Conservation (phyloP, 2,329 filamentous ascomycete species). For the Sclerotinia glacialis region DNA sequence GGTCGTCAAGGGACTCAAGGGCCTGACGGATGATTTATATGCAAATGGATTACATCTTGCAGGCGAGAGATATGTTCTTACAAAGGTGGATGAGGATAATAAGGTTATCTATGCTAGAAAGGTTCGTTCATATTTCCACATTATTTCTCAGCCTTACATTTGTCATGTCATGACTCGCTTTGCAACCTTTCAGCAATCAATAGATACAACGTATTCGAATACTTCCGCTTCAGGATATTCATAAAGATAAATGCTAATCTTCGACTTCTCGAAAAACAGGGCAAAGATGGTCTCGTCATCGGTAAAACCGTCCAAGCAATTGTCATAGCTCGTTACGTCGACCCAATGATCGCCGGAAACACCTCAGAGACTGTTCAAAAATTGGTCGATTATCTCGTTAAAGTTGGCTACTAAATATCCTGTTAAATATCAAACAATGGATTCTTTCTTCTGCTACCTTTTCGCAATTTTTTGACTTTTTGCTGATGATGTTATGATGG, state of each 20-base stretch:
- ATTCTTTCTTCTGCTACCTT: constrained; percentile 5
- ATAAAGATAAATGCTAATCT: constrained; percentile 11
- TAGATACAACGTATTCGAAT: neutral
- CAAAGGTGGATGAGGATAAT: constrained; percentile 72
- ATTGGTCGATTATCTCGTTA: constrained; percentile 83
- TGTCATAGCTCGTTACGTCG: constrained; percentile 82
- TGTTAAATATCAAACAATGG: constrained; percentile 29
- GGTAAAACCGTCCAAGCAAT: constrained; percentile 87
- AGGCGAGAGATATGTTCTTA: constrained; percentile 74
- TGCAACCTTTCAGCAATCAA: neutral
- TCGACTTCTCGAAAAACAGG: constrained; percentile 46
- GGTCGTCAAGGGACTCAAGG: constrained; percentile 53
- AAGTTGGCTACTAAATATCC: constrained; percentile 58
- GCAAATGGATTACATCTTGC: constrained; percentile 71
- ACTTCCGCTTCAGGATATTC: neutral
- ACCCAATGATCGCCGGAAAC: constrained; percentile 69
- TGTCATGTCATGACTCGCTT: neutral
- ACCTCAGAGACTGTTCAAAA: constrained; percentile 76
- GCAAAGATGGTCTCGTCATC: constrained; percentile 75
- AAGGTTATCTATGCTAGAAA: constrained; percentile 73
- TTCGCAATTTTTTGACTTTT: neutral
- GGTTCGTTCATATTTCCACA: constrained; percentile 51
- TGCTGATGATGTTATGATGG: constrained; percentile 1
- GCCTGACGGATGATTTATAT: constrained; percentile 59
- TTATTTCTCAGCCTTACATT: neutral